Evolutionary conservation across 2,329 filamentous ascomycete genomes (phyloP), one percentile per base, ranked within the genome.

Genomic region (Kalmusia sp.): DNA sequence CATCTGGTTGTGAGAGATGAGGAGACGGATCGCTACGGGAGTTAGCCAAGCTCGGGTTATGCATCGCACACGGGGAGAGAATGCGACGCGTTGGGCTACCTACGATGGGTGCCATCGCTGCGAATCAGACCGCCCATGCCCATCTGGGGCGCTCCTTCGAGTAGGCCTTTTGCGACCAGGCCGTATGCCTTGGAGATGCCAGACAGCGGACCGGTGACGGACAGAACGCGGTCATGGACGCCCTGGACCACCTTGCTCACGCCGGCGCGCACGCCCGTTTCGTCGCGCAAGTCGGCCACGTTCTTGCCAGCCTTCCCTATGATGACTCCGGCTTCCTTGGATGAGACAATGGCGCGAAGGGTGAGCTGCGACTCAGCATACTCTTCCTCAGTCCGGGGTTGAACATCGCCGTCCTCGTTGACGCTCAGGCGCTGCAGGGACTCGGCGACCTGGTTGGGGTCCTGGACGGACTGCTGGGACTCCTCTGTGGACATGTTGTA

Each of bases 1-100:
- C 95, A 99, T 99, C 79, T 99, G 95, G 77, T 98, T 98, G 82
- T 99, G 93, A 28, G 95, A 99, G 77, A 99, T 98, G 74, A 99
- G 88, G 27, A 99, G 88, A 73, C 96, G 96, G 76, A 99, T 91
- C 57, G 95, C 95, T 99, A 51, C 25, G 38, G 17, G 38, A 34
- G 54, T 71, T 61, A 70, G 67, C 56, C 37, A 49, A 41, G 19
- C 6, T 43, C 39, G 19, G 21, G 17, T 30, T 34, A 15, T 22
- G 30, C 27, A 27, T 41, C 33, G 31, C 17, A n/a, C 15, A 4
- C 31, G 11, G 27, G 15, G 35, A n/a, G 17, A 25, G 44, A 15
- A 12, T 15, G 33, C 49, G 31, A 25, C 17, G 38, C 24, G 30
- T 17, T 6, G 17, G 9, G 37, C 19, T 51, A 84, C 91, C 78